Evolutionary conservation across 1,284 basidiomycete genomes (phyloP).

Genomic region (Coriolopsis trogii): DNA sequence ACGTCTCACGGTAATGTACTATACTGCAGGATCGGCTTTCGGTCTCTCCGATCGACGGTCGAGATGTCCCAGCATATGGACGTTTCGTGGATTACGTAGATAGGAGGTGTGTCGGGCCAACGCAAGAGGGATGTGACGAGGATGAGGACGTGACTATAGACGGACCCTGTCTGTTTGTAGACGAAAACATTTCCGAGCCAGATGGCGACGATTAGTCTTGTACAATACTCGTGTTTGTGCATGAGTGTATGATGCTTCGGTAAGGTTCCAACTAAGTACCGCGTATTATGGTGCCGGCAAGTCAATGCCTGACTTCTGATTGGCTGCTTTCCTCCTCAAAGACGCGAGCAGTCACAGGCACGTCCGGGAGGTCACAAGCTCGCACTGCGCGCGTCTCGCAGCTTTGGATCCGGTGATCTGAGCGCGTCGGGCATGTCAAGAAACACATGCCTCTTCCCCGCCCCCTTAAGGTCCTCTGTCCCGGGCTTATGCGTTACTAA

Average conservation of each 20-base stretch:
- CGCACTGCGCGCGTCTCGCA: neutral
- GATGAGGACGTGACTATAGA: conserved; percentile 8
- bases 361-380: conserved; percentile 2
- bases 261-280: too few species aligned
- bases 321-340: too few species aligned
- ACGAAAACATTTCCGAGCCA: conserved; percentile 6
- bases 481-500: conserved; percentile 1
- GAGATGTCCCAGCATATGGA: too few species aligned
- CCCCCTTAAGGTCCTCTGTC: conserved; percentile 3
- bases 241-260: too few species aligned
- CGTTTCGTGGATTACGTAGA: neutral
- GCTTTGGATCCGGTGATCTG: conserved; percentile 18
- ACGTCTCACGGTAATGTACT: too few species aligned
- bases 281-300: too few species aligned
- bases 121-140: neutral
- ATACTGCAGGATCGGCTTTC: too few species aligned
- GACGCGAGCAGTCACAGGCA: conserved; percentile 19
- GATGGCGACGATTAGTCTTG: conserved; percentile 6
- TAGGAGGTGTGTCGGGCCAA: neutral
- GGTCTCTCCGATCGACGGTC: too few species aligned
- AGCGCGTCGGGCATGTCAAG: conserved; percentile 10
- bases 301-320: conserved; percentile 5
- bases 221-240: too few species aligned
- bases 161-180: conserved; percentile 26
- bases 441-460: conserved; percentile 16